A percentile compares a stretch with the other conserved stretches of the same genome.
phyloP scores from a whole-genome alignment of 169 alveolate species.

The Ichthyophthirius multifiliis region DNA sequence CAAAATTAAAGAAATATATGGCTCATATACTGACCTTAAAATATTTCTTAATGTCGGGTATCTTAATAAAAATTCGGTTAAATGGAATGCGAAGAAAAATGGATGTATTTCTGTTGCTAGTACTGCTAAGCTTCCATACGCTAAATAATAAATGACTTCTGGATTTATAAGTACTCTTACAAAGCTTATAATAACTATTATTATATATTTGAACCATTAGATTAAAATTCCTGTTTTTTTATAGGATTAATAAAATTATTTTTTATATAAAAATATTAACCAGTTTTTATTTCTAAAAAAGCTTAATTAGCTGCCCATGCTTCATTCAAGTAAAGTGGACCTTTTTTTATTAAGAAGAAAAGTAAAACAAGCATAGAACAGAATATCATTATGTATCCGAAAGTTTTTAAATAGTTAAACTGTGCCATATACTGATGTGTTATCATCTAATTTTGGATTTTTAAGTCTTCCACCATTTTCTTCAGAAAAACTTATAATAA shows the following conservation, averaged over 20 bases:
- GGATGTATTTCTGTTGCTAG: conserved; percentile 67
- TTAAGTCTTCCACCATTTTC: no score
- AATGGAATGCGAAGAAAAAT: conserved; percentile 74
- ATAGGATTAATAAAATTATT: no score
- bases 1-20: conserved; percentile 47
- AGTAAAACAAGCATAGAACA: conserved; percentile 32
- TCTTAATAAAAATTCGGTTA: conserved; percentile 65
- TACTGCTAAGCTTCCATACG: conserved; percentile 62
- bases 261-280: no score
- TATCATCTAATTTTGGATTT: no score
- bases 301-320: not conserved
- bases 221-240: not conserved
- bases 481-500: conserved; percentile 25
- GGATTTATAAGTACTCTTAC: conserved; percentile 28
- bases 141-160: conserved; percentile 53
- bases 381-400: conserved; percentile 34
- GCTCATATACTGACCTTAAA: conserved; percentile 64
- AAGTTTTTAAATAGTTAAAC: conserved; percentile 11
- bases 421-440: not conserved
- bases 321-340: conserved; percentile 30
- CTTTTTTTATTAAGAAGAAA: conserved; percentile 30
- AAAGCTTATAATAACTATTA: not conserved
- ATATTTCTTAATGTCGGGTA: conserved; percentile 68
- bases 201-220: not conserved
- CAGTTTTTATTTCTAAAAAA: not conserved